Conservation (phyloP, 2,329 filamentous ascomycete species). For the Periconia sp. region DNA sequence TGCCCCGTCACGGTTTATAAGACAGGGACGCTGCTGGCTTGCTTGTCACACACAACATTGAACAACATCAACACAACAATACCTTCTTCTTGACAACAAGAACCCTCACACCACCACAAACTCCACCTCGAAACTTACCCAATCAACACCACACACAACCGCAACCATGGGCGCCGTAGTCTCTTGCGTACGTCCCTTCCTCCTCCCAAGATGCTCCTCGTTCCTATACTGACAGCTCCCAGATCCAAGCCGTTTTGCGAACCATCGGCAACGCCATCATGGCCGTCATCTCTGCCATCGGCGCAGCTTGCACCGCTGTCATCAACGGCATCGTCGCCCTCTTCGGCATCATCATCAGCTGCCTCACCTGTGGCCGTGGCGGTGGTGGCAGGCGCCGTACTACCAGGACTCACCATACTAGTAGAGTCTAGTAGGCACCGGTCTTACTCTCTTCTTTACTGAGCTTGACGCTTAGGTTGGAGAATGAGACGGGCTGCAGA, state of each 20-base stretch:
- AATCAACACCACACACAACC: slow-evolving; percentile 7
- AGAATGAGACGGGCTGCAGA: slow-evolving; percentile 13
- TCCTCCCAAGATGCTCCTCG: background rate
- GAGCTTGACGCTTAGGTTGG: slow-evolving; percentile 9
- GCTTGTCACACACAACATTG: slow-evolving; percentile 1
- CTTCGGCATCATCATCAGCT: slow-evolving; percentile 53
- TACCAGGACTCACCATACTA: slow-evolving; percentile 39
- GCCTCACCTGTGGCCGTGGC: slow-evolving; percentile 52
- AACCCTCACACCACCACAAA: background rate
- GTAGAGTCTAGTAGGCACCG: slow-evolving; percentile 40
- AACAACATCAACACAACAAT: background rate
- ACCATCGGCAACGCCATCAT: slow-evolving; percentile 51
- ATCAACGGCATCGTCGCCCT: slow-evolving; percentile 53
- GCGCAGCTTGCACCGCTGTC: slow-evolving; percentile 49
- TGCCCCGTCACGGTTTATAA: slow-evolving; percentile 1
- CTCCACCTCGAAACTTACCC: background rate
- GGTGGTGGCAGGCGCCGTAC: slow-evolving; percentile 41
- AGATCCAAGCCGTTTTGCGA: slow-evolving; percentile 49
- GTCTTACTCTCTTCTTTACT: slow-evolving; percentile 9
- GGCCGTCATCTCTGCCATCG: slow-evolving; percentile 51
- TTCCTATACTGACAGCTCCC: slow-evolving; percentile 18
- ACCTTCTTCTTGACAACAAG: background rate
- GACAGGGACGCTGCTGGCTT: slow-evolving; percentile 1
- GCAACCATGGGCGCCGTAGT: slow-evolving; percentile 77
- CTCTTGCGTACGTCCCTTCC: slow-evolving; percentile 70